Conservation (phyloP, 768 basidiomycete genomes). For the Pleurotus pulmonarius region DNA sequence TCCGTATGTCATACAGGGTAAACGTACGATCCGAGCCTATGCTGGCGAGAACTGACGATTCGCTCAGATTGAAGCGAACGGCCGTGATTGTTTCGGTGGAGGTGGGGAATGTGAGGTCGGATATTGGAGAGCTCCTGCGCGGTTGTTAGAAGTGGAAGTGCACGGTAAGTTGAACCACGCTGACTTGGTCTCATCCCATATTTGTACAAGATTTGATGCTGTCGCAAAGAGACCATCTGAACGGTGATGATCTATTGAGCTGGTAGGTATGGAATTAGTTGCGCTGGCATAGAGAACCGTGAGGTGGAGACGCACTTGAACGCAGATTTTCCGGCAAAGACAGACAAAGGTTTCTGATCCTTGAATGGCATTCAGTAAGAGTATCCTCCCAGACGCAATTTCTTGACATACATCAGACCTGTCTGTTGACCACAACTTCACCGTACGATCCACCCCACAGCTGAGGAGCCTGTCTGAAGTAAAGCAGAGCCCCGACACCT, state of each 20-base stretch:
- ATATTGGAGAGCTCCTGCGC: constrained; percentile 74
- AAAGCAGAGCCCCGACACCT: constrained; percentile 80
- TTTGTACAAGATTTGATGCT: constrained; percentile 87
- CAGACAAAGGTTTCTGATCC: constrained; percentile 56
- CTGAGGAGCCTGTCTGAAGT: constrained; percentile 63
- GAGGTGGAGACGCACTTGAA: constrained; percentile 67
- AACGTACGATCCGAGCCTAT: constrained; percentile 95
- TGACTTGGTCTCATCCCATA: constrained; percentile 98
- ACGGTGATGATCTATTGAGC: constrained; percentile 92
- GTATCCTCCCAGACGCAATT: background rate
- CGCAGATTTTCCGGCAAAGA: constrained; percentile 82
- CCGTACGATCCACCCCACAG: constrained; percentile 78
- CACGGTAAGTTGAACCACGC: constrained; percentile 15
- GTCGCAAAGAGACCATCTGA: constrained; percentile 90
- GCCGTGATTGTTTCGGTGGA: constrained; percentile 86
- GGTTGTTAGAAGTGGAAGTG: constrained; percentile 1
- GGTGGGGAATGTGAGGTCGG: constrained; percentile 82
- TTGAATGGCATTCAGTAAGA: background rate
- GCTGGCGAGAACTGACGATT: constrained; percentile 91
- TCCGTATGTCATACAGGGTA: constrained; percentile 93
- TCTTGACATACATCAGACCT: constrained; percentile 28
- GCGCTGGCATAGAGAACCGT: background rate
- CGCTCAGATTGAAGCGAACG: constrained; percentile 91
- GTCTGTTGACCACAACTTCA: constrained; percentile 75
- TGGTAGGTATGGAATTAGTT: constrained; percentile 24